A percentile compares a stretch with the other conserved stretches of the same genome.
Conservation (phyloP, 2,329 filamentous ascomycete species). For the Pseudogymnoascus sp. region DNA sequence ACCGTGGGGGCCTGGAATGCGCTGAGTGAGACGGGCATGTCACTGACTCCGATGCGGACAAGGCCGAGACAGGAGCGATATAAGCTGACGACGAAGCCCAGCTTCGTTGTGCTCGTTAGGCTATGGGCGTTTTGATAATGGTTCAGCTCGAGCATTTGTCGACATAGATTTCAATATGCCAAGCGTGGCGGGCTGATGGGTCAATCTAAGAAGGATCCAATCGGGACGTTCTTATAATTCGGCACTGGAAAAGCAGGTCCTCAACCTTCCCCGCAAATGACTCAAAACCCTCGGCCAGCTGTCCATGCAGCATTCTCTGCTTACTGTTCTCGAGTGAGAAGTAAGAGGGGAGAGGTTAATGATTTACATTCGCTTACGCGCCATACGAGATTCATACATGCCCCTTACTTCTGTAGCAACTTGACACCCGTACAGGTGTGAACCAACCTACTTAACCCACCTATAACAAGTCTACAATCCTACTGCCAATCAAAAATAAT, state of each 20-base stretch:
- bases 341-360: not conserved
- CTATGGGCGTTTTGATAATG: not conserved
- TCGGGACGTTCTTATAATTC: not conserved
- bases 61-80: not conserved
- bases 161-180: not conserved
- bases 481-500: not conserved
- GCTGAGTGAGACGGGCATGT: slow-evolving; percentile 5
- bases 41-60: not conserved
- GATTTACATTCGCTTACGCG: not conserved
- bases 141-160: not conserved
- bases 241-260: slow-evolving; percentile 5
- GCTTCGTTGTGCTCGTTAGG: not conserved
- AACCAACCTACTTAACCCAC: not conserved
- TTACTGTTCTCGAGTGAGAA: not conserved
- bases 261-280: not conserved
- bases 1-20: not conserved
- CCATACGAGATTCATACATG: not conserved
- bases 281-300: not conserved
- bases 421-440: not conserved
- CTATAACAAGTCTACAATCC: not conserved
- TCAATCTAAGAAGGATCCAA: not conserved
- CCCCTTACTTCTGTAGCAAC: not conserved
- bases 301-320: not conserved
- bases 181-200: not conserved
- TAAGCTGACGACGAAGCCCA: not conserved